Conservation (phyloP, 352 stramenopile genomes). For the Ophiocytium majus region DNA sequence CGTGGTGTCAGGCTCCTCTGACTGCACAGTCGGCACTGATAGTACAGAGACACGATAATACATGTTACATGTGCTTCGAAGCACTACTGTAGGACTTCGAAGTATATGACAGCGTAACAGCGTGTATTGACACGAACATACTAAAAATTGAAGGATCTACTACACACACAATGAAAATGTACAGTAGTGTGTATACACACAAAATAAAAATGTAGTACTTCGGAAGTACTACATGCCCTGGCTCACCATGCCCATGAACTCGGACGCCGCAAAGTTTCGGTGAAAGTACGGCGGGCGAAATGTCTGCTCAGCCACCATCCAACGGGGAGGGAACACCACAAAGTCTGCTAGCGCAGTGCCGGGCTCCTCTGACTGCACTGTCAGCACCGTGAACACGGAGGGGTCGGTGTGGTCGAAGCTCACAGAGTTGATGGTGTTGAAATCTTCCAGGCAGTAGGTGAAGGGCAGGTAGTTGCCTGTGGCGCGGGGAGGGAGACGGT, state of each 20-base stretch:
- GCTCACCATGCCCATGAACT: conserved; percentile 91
- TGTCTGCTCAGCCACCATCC: conserved; percentile 90
- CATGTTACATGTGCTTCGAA: too few species aligned
- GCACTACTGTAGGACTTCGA: too few species aligned
- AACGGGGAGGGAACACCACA: conserved; percentile 93
- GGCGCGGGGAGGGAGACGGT: too few species aligned
- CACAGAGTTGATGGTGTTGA: conserved; percentile 91
- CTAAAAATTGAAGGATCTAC: too few species aligned
- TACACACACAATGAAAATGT: too few species aligned
- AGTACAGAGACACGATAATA: too few species aligned
- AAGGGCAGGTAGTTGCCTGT: conserved; percentile 89
- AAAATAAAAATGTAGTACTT: background rate
- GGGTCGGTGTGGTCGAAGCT: conserved; percentile 91
- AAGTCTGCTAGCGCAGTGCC: conserved; percentile 92
- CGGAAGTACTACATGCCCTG: too few species aligned
- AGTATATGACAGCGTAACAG: too few species aligned
- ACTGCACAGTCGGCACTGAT: too few species aligned
- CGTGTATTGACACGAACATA: too few species aligned
- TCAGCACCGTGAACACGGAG: conserved; percentile 95
- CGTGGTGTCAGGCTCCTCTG: too few species aligned
- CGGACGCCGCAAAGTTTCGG: conserved; percentile 92
- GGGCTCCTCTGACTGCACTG: conserved; percentile 80
- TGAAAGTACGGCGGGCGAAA: conserved; percentile 75
- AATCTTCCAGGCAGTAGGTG: conserved; percentile 93
- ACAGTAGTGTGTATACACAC: too few species aligned